phyloP scores from a whole-genome alignment of 2,329 filamentous ascomycete species.

The Trichoderma aggressivum region DNA sequence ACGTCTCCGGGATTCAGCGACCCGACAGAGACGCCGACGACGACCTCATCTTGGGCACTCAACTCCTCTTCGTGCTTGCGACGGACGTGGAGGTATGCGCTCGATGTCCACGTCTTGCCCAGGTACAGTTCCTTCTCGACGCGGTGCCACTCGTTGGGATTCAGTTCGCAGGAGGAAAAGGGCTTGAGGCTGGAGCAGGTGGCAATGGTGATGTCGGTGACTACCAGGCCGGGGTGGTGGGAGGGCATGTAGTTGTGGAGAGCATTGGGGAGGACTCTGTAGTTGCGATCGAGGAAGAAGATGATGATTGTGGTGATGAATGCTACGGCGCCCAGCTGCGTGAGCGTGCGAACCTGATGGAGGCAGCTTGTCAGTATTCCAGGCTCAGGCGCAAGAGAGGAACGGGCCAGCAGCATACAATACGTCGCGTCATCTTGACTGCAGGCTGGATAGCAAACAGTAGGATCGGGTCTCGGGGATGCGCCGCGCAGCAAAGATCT shows the following conservation, averaged over 20 bases:
- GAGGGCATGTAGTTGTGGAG: constrained; percentile 85
- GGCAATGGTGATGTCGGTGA: constrained; percentile 79
- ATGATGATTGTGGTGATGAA: constrained; percentile 66
- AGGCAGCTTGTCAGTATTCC: background rate
- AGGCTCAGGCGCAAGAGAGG: background rate
- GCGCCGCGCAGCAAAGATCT: constrained; percentile 11
- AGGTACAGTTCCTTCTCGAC: constrained; percentile 89
- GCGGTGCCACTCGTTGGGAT: constrained; percentile 70
- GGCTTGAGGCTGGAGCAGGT: constrained; percentile 72
- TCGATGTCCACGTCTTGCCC: constrained; percentile 67
- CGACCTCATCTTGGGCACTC: constrained; percentile 67
- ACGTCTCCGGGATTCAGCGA: constrained; percentile 60
- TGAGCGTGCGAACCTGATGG: constrained; percentile 60
- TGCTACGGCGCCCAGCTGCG: constrained; percentile 68
- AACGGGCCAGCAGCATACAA: constrained; percentile 28
- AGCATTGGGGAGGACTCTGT: constrained; percentile 77
- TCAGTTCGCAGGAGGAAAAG: constrained; percentile 73
- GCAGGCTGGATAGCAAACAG: background rate
- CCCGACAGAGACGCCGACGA: constrained; percentile 74
- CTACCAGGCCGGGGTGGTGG: constrained; percentile 78
- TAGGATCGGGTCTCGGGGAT: background rate
- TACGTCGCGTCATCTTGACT: constrained; percentile 37
- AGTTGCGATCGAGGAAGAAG: constrained; percentile 83
- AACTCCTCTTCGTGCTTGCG: constrained; percentile 85
- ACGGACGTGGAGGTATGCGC: constrained; percentile 77